Conservation (phyloP, 257 asterid genomes). For the Plantago elongata region DNA sequence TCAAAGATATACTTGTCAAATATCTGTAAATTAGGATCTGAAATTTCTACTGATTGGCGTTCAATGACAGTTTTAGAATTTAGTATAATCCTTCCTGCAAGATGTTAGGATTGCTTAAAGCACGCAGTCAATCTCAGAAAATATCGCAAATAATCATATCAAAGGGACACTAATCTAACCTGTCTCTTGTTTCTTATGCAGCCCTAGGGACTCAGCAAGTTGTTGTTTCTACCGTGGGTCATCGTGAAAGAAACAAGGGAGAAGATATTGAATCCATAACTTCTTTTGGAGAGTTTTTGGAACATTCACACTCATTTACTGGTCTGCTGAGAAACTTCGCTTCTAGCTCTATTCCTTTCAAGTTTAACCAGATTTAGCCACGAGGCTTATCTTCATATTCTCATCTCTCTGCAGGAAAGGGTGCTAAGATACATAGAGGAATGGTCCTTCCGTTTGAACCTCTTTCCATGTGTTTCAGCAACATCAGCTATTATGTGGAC, state of each 20-base stretch:
- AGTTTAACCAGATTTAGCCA: slow-evolving; percentile 8
- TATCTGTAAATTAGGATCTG: not conserved
- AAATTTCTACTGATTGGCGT: not conserved
- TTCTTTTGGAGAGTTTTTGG: slow-evolving; percentile 53
- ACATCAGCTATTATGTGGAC: slow-evolving; percentile 74
- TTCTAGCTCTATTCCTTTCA: slow-evolving; percentile 9
- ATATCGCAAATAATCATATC: not conserved
- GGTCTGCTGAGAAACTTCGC: slow-evolving; percentile 29
- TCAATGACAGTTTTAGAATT: slow-evolving; percentile 6
- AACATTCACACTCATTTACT: slow-evolving; percentile 53
- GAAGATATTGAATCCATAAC: slow-evolving; percentile 30
- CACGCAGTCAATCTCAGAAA: not conserved
- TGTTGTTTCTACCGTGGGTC: slow-evolving; percentile 37
- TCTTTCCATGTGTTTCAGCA: slow-evolving; percentile 74
- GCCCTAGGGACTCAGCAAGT: slow-evolving; percentile 68
- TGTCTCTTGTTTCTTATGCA: slow-evolving; percentile 26
- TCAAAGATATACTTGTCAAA: not conserved
- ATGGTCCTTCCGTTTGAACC: slow-evolving; percentile 91
- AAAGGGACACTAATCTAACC: not conserved
- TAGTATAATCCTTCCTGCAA: not conserved
- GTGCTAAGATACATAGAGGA: slow-evolving; percentile 43
- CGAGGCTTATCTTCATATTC: slow-evolving; percentile 18
- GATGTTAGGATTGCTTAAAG: slow-evolving; percentile 1
- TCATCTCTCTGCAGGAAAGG: slow-evolving; percentile 43
- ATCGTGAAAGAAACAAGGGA: slow-evolving; percentile 30